phyloP scores from a whole-genome alignment of 495 filamentous ascomycete genomes.

The Aspergillus egyptiacus region DNA sequence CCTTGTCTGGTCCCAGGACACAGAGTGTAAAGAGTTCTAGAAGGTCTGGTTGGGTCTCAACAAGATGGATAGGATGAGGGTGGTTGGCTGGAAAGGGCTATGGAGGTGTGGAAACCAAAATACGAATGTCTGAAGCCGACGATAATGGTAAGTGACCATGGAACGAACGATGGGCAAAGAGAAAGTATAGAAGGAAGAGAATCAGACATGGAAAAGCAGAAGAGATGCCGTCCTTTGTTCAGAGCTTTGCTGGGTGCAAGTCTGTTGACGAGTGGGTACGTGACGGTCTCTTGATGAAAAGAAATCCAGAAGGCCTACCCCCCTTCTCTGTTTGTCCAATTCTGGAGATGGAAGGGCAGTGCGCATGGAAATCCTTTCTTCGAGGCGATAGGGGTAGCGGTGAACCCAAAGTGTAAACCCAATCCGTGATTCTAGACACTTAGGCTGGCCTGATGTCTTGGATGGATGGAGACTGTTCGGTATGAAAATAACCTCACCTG shows the following conservation, averaged over 20 bases:
- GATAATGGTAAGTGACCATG: conserved; percentile 10
- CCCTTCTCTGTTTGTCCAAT: conserved; percentile 19
- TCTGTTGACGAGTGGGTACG: conserved; percentile 14
- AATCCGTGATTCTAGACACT: conserved; percentile 15
- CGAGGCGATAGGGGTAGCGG: conserved; percentile 21
- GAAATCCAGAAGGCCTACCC: conserved; percentile 2
- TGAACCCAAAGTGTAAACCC: conserved; percentile 14
- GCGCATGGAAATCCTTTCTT: conserved; percentile 13
- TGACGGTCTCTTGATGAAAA: conserved; percentile 16
- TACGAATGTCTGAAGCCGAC: conserved; percentile 7
- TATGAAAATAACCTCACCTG: conserved; percentile 18
- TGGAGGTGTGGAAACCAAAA: conserved; percentile 2
- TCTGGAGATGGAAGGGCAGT: conserved; percentile 7
- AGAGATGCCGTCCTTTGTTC: conserved; percentile 4
- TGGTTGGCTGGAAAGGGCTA: conserved; percentile 4
- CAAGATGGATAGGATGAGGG: conserved; percentile 13
- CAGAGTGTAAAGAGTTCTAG: conserved; percentile 17
- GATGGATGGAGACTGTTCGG: conserved; percentile 16
- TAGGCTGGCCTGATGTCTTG: conserved; percentile 21
- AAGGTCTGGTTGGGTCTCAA: conserved; percentile 12
- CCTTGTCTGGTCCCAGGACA: conserved; percentile 14
- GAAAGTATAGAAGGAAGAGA: not conserved
- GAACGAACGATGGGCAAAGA: conserved; percentile 5
- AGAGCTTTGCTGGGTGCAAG: conserved; percentile 5
- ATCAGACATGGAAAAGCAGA: conserved; percentile 9